A percentile compares a stretch with the other conserved stretches of the same genome.
Conservation (phyloP, 257 asterid species). For the Ehretia macrophylla region DNA sequence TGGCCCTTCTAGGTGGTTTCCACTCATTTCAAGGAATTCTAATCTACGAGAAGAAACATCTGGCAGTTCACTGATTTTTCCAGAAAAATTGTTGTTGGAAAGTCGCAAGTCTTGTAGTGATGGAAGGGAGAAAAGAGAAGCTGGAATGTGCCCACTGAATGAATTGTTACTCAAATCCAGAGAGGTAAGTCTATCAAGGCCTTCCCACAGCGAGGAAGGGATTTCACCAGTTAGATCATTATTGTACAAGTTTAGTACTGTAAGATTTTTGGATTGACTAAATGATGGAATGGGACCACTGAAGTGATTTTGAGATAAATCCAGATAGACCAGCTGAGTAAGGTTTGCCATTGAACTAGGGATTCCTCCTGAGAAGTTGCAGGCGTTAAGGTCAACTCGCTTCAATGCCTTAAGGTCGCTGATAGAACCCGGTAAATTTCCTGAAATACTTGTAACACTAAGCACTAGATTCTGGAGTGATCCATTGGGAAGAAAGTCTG, state of each 20-base stretch:
- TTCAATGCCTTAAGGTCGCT: conserved; percentile 31
- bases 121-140: conserved; percentile 35
- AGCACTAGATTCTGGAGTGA: conserved; percentile 27
- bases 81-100: conserved; percentile 36
- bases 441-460: conserved; percentile 32
- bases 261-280: conserved; percentile 32
- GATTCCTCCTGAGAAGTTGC: conserved; percentile 43
- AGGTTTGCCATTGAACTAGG: conserved; percentile 33
- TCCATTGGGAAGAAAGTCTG: conserved; percentile 11
- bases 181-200: conserved; percentile 23
- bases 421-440: conserved; percentile 37
- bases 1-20: conserved; percentile 15
- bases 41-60: conserved; percentile 20
- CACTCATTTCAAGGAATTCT: conserved; percentile 34
- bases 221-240: conserved; percentile 38
- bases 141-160: conserved; percentile 38
- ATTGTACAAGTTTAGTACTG: conserved; percentile 22
- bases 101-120: conserved; percentile 33
- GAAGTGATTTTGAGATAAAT: conserved; percentile 36
- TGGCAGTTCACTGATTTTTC: conserved; percentile 24
- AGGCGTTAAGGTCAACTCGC: conserved; percentile 24
- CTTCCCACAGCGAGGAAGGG: conserved; percentile 33
- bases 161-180: conserved; percentile 32
- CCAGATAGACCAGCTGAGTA: conserved; percentile 26
- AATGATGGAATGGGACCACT: conserved; percentile 38